Evolutionary conservation across 768 basidiomycete species (phyloP).

Genomic region (Hortiboletus flavorubellus): DNA sequence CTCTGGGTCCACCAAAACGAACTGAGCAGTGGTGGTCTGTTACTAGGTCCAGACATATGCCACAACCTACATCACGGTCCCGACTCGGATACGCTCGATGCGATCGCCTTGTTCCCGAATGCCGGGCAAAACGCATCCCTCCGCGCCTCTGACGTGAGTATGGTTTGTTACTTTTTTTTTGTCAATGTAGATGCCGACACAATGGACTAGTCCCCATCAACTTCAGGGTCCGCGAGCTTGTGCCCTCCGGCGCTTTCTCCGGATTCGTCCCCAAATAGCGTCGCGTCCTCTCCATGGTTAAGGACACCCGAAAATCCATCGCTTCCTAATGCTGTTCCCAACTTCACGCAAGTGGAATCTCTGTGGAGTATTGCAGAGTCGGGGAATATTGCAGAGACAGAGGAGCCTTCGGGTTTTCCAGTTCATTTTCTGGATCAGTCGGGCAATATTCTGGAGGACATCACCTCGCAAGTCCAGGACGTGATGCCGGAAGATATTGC

Average conservation of each 20-base stretch:
- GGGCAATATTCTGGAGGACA: conserved; percentile 13
- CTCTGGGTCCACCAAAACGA: not conserved
- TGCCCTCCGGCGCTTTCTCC: conserved; percentile 23
- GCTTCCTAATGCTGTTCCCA: not conserved
- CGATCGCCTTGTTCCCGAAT: not conserved
- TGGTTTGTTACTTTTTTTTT: not conserved
- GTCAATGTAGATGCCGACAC: not conserved
- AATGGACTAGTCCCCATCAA: not conserved
- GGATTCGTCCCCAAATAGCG: conserved; percentile 22
- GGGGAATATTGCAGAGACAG: not conserved
- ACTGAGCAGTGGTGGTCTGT: conserved; percentile 11
- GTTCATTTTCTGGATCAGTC: conserved; percentile 14
- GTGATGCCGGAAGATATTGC: conserved; percentile 24
- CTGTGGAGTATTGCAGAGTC: not conserved
- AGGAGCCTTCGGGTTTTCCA: not conserved
- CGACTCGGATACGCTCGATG: not conserved
- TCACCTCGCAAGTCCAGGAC: not conserved
- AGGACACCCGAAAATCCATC: conserved; percentile 15
- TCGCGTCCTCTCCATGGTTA: conserved; percentile 19
- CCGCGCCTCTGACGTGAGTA: conserved; percentile 8
- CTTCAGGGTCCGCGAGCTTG: not conserved
- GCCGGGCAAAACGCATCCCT: not conserved
- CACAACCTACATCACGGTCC: not conserved
- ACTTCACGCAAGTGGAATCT: not conserved
- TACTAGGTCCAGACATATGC: conserved; percentile 4